phyloP scores from a whole-genome alignment of 306 rosid species.

The Bauhinia variegata region DNA sequence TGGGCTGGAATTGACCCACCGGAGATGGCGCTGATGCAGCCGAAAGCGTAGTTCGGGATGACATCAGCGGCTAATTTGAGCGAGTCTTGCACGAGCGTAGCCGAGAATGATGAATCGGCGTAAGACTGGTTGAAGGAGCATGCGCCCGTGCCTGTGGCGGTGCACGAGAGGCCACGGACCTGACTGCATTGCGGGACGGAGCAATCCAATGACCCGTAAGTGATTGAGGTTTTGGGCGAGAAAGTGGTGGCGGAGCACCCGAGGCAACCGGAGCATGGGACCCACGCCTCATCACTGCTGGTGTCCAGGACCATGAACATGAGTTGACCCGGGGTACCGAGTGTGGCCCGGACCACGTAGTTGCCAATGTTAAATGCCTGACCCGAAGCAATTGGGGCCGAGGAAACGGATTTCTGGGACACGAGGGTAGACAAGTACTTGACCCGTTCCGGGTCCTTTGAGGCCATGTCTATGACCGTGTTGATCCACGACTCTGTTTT shows the following conservation, averaged over 20 bases:
- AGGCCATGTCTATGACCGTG: slow-evolving; percentile 72
- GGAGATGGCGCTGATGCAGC: slow-evolving; percentile 58
- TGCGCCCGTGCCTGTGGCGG: slow-evolving; percentile 35
- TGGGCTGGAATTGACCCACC: slow-evolving; percentile 75
- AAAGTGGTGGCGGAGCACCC: slow-evolving; percentile 68
- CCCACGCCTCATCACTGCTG: slow-evolving; percentile 80
- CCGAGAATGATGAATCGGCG: slow-evolving; percentile 79
- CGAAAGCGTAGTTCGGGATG: slow-evolving; percentile 62
- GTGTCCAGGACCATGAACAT: slow-evolving; percentile 88
- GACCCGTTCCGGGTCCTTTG: slow-evolving; percentile 68
- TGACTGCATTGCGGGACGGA: slow-evolving; percentile 58
- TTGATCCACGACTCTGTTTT: slow-evolving; percentile 60
- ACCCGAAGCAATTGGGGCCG: slow-evolving; percentile 80
- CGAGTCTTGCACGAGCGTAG: slow-evolving; percentile 64
- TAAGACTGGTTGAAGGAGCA: slow-evolving; percentile 81
- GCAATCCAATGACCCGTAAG: slow-evolving; percentile 60
- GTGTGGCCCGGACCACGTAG: slow-evolving; percentile 70
- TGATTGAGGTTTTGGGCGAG: slow-evolving; percentile 56
- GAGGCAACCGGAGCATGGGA: slow-evolving; percentile 70
- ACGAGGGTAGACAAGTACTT: slow-evolving; percentile 60
- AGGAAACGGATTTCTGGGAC: slow-evolving; percentile 50
- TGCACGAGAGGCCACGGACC: slow-evolving; percentile 73
- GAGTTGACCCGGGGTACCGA: slow-evolving; percentile 80
- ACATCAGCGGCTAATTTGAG: slow-evolving; percentile 45
- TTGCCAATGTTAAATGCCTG: slow-evolving; percentile 71